phyloP scores from a whole-genome alignment of 306 rosid genomes.

The Cucumis hystrix region DNA sequence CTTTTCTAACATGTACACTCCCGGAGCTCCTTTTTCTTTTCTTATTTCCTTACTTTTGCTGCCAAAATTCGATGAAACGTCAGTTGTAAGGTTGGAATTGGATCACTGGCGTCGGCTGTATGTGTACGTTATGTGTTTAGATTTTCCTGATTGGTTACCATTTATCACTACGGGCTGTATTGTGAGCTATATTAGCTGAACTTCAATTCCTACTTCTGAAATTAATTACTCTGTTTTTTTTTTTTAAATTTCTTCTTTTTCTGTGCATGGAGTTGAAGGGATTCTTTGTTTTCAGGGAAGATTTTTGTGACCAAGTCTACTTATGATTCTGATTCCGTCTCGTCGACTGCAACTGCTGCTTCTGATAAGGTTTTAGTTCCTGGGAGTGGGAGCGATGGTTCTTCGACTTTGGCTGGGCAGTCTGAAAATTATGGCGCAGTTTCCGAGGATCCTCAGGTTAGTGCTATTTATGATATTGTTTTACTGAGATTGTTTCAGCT shows the following conservation, averaged over 20 bases:
- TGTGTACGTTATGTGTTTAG: background rate
- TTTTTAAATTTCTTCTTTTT: background rate
- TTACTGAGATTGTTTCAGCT: background rate
- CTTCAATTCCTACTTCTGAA: background rate
- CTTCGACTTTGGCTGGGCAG: slow-evolving; percentile 41
- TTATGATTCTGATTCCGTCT: slow-evolving; percentile 45
- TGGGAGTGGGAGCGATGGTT: slow-evolving; percentile 34
- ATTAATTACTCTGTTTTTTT: background rate
- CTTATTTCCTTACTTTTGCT: background rate
- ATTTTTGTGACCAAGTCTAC: slow-evolving; percentile 38
- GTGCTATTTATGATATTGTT: background rate
- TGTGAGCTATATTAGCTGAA: background rate
- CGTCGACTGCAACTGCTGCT: slow-evolving; percentile 44
- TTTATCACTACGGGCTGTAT: background rate
- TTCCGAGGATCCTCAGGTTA: slow-evolving; percentile 56
- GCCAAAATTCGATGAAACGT: background rate
- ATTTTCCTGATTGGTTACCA: background rate
- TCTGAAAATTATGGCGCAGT: slow-evolving; percentile 31
- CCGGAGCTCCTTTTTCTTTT: background rate
- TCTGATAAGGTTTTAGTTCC: slow-evolving; percentile 65
- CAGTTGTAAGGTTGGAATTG: background rate
- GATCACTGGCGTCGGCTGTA: background rate
- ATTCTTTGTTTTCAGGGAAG: slow-evolving; percentile 46
- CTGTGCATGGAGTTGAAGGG: slow-evolving; percentile 6
- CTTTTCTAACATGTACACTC: background rate